These are phyloP conservation scores for Bruguiera gymnorhiza DNA, from an alignment of 345 rosid species.

Conservation along the genomic window DNA sequence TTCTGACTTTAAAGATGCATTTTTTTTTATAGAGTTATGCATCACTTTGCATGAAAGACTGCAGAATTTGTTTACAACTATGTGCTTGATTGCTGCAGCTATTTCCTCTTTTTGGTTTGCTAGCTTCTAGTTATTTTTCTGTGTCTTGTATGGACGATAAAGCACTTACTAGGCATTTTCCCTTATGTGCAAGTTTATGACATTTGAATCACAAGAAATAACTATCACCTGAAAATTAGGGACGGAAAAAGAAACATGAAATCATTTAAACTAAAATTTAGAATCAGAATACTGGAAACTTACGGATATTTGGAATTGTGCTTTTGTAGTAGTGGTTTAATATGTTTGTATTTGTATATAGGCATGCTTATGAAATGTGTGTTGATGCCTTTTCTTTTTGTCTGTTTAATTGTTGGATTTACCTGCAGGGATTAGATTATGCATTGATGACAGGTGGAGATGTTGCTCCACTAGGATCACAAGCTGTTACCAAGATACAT, in stretches of 20 bases:
- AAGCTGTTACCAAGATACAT: slow-evolving; percentile 98
- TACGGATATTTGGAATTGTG: no score
- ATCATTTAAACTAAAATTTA: no score
- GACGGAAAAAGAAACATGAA: neutral
- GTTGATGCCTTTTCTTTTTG: neutral
- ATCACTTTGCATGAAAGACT: no score
- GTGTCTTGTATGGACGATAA: neutral
- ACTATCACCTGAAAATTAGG: neutral
- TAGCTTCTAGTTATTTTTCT: neutral
- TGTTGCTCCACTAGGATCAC: slow-evolving; percentile 95
- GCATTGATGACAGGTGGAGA: slow-evolving; percentile 99
- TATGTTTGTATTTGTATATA: neutral
- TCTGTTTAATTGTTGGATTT: slow-evolving; percentile 14
- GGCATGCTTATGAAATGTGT: neutral
- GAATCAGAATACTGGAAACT: no score
- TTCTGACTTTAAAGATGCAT: no score
- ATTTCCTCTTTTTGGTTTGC: neutral
- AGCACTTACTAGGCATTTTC: neutral
- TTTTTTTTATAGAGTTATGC: no score
- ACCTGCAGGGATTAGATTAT: slow-evolving; percentile 85
- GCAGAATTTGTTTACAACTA: no score
- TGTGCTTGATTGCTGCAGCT: neutral
- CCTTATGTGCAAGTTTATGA: neutral
- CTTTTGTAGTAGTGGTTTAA: no score
- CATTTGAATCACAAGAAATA: neutral